Base-by-base conservation (phyloP, 495 filamentous ascomycete genomes). In the Platismatia glauca region DNA sequence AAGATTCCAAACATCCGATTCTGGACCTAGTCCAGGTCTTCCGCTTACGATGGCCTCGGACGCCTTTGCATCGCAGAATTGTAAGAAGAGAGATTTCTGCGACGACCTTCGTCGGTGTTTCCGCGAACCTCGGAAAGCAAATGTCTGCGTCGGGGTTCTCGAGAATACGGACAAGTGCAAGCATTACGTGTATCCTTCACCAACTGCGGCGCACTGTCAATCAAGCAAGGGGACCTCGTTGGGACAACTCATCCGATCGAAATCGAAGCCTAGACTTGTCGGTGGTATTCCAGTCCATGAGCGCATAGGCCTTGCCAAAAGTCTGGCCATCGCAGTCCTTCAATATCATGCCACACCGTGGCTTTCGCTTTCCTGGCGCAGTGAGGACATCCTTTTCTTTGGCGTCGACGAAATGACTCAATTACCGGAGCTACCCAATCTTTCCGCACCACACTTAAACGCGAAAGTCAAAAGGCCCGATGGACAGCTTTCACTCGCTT, bases 301-400 rank as follows among this genome's bases (percentile, higher is more conserved):
- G 7, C 64, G 72, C 43, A 39, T 75, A 4, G 66, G 66, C 22
- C 67, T 76, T 33, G 74, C 72, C 27, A 73, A 67, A 46, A 67
- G 66, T 37, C 61, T 74, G 7, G 71, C 75, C 0, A 59, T 68
- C 11, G 73, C 70, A n/a, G 65, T 76, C 16, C 66, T 77, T 16
- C 74, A 75, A 62, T 76, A 75, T 53, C 69, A 75, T 56, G 60
- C 61, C 16, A 77, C 75, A 13, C 71, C 72, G 13, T 74, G 74
- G 71, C 67, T 76, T 8, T 59, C 35, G 24, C 24, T 59, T 22
- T 46, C 52, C 8, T 77, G 74, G 75, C 55, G 70, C n/a, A 72
- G 74, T 33, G 58, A 71, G 46, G 73, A 75, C 55, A 46, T 75
- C 0, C 55, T 67, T 39, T 71, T 76, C 48, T 74, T 72, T 53